Base-by-base conservation (phyloP, 805 yeast genomes). In the Candida chilensis region DNA sequence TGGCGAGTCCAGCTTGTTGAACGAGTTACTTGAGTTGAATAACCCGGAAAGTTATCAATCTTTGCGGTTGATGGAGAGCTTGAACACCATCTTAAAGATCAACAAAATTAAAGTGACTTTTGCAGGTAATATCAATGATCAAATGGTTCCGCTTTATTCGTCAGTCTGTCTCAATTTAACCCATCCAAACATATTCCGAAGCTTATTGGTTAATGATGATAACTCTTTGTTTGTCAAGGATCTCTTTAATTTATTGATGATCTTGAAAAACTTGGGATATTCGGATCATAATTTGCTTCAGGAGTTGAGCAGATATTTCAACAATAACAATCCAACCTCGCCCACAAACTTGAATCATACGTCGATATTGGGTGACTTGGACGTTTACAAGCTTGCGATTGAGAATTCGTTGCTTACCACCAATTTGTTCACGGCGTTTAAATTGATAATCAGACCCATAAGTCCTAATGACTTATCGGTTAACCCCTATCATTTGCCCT, bases 161-260 rank as follows among this genome's bases (percentile, higher is more conserved):
- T 73, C 78, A 12, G 42, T 74, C 20, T 73, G 75, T 0, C 46
- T 74, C 1, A 74, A 73, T 39, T 49, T 67, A 5, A 55, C 42
- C 27, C 82, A 75, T 47, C 78, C 81, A 1, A 71, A 73, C 40
- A 71, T 75, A 18, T 61, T 66, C 35, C 47, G 80, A 32, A 70
- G 72, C 8, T 47, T 73, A 29, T 71, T 71, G 55, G 58, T 74
- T 20, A 71, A 66, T 41, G 63, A 71, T 25, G 57, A 60, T 12
- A 50, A 54, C 14, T 62, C 43, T 43, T 70, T 65, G 29, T 48
- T 46, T 55, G 70, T 55, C 55, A 68, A 52, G 37, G 61, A 36
- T 38, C 54, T 74, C 27, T 64, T 73, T 5, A 57, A 66, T 12
- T 44, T 64, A 28, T 57, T 77, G 28, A 51, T 76, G 29, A 61